Base-by-base conservation (phyloP, 2,329 filamentous ascomycete species). In the Pseudogymnoascus sp. region DNA sequence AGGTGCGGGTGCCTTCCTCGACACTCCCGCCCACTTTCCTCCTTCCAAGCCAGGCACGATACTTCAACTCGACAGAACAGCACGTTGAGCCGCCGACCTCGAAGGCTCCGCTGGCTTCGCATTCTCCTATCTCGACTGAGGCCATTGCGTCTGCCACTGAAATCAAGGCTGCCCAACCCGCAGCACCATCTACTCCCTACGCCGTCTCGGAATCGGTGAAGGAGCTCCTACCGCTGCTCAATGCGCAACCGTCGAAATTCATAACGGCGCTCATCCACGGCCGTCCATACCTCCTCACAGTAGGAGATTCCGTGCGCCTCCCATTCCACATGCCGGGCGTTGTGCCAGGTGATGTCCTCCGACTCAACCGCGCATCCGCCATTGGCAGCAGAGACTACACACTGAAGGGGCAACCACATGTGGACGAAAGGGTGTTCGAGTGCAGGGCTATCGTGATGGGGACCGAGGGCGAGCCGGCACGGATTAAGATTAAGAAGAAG, bases 301-400 rank as follows among this genome's bases (percentile, higher is more conserved):
- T 82, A 51, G 90, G 90, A 69, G 90, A 95, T 78, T 80, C 82
- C 65, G 77, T 95, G 61, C 89, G 90, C 37, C 85, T 95, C 62
- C 90, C 90, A 5, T 93, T 93, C 79, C 83, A 84, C 71, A 91
- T 95, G 86, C 85, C 87, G 2, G 86, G 84, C 25, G 90, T 92
- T 4, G 78, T 82, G 6, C 88, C 92, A 0, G 95, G 95, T 31
- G 93, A 98, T 74, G 80, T 96, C 39, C 81, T 99, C 66, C 90
- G 93, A 6, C 83, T 99, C 65, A 93, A 96, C 78, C 88, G 92
- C 64, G 95, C 92, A 23, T 88, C 86, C 43, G 81, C 88, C 63
- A 79, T 99, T 51, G 95, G 95, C 28, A 93, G 88, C 69, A 84
- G 95, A 68, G 93, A 98, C 76, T 96, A 90, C 78, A 97, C 93